These are phyloP conservation scores for Solanum piurae DNA, from an alignment of 257 asterid genomes.

Conservation along the genomic window DNA sequence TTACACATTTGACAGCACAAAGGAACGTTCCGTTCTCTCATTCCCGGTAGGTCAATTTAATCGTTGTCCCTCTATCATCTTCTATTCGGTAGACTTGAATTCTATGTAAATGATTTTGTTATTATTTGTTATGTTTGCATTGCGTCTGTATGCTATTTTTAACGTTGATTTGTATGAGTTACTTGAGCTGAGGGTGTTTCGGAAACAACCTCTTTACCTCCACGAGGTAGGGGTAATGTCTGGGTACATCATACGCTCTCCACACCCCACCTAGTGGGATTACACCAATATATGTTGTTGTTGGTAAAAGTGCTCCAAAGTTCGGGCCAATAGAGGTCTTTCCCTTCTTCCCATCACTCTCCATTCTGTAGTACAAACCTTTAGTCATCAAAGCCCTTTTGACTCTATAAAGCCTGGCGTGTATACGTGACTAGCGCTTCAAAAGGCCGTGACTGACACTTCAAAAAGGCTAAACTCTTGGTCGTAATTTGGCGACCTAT, in stretches of 20 bases:
- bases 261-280: neutral
- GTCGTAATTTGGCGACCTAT: neutral
- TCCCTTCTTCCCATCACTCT: neutral
- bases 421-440: neutral
- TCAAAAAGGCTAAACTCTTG: neutral
- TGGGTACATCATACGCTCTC: neutral
- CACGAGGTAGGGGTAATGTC: neutral
- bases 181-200: neutral
- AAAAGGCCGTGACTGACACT: neutral
- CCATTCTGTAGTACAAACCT: neutral
- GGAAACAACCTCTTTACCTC: neutral
- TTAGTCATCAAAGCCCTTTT: neutral
- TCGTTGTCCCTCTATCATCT: neutral
- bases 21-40: slow-evolving; percentile 28
- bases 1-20: slow-evolving; percentile 13
- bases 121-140: neutral
- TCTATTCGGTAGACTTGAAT: neutral
- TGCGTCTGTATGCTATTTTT: neutral
- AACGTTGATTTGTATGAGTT: neutral
- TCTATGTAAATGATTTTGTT: neutral
- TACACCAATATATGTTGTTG: neutral
- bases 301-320: neutral
- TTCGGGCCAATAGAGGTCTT: neutral
- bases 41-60: slow-evolving; percentile 26
- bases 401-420: neutral